These are phyloP conservation scores for Hansfordia pulvinata DNA, from an alignment of 2,329 filamentous ascomycete species.

Conservation along the genomic window DNA sequence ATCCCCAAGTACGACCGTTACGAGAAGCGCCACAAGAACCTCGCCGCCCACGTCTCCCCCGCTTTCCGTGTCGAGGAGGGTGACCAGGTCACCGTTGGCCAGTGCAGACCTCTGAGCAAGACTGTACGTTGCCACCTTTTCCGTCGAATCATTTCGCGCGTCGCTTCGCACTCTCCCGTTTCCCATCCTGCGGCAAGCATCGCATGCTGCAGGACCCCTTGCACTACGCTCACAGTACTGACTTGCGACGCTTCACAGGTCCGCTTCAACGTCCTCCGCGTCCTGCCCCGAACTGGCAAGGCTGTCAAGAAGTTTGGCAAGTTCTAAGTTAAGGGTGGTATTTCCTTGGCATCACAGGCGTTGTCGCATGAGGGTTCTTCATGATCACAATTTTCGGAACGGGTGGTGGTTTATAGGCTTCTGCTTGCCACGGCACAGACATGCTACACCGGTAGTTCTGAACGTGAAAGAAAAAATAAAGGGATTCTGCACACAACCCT, in stretches of 20 bases:
- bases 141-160: no score
- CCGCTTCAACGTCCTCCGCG: constrained; percentile 99
- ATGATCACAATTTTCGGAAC: constrained; percentile 21
- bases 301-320: constrained; percentile 95
- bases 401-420: constrained; percentile 20
- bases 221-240: not conserved
- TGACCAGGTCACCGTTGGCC: constrained; percentile 98
- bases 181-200: not conserved
- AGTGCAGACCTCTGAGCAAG: constrained; percentile 99
- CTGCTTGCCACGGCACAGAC: constrained; percentile 15
- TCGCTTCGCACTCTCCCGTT: no score
- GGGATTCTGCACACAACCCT: no score
- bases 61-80: constrained; percentile 99
- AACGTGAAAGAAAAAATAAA: constrained; percentile 19
- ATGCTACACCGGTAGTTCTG: constrained; percentile 18
- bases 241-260: constrained; percentile 39
- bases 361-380: constrained; percentile 32
- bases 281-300: constrained; percentile 95
- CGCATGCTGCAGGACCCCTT: not conserved
- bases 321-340: constrained; percentile 62
- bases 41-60: constrained; percentile 95
- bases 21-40: constrained; percentile 99
- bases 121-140: constrained; percentile 56
- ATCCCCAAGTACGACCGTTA: constrained; percentile 99
- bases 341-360: constrained; percentile 38